These are phyloP conservation scores for Hamiltosporidium magnivora DNA, from an alignment of 371 early-diverging fungal species.

Conservation along the genomic window DNA sequence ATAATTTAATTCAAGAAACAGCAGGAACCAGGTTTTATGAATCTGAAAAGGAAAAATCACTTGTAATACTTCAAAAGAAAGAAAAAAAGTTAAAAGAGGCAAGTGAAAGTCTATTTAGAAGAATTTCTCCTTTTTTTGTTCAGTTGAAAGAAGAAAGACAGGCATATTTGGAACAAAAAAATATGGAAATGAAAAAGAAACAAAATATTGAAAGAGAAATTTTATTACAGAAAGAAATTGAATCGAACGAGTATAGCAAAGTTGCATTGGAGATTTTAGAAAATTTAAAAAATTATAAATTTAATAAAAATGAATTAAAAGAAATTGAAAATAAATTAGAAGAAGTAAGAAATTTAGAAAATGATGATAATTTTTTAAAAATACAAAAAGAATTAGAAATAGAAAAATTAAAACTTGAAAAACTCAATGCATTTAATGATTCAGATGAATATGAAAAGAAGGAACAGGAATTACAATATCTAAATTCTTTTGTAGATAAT, in stretches of 20 bases:
- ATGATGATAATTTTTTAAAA: conserved; percentile 60
- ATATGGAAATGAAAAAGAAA: conserved; percentile 57
- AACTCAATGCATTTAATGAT: conserved; percentile 65
- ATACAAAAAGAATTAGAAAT: conserved; percentile 64
- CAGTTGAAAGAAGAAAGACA: conserved; percentile 72
- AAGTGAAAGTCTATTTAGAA: conserved; percentile 67
- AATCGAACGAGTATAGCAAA: conserved; percentile 39
- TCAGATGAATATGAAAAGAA: conserved; percentile 62
- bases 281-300: neutral
- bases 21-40: conserved; percentile 94
- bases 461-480: conserved; percentile 60
- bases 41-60: conserved; percentile 81
- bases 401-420: conserved; percentile 63
- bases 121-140: conserved; percentile 78
- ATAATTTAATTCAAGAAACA: conserved; percentile 91
- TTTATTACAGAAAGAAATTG: conserved; percentile 54
- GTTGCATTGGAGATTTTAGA: conserved; percentile 27
- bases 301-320: conserved; percentile 9
- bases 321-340: conserved; percentile 3
- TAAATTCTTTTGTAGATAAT: neutral
- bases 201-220: conserved; percentile 57
- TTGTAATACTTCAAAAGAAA: conserved; percentile 78
- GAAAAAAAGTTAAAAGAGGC: conserved; percentile 82
- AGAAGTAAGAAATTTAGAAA: conserved; percentile 45
- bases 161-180: conserved; percentile 66